Conservation (phyloP, 306 rosid species). For the Senna siamea region DNA sequence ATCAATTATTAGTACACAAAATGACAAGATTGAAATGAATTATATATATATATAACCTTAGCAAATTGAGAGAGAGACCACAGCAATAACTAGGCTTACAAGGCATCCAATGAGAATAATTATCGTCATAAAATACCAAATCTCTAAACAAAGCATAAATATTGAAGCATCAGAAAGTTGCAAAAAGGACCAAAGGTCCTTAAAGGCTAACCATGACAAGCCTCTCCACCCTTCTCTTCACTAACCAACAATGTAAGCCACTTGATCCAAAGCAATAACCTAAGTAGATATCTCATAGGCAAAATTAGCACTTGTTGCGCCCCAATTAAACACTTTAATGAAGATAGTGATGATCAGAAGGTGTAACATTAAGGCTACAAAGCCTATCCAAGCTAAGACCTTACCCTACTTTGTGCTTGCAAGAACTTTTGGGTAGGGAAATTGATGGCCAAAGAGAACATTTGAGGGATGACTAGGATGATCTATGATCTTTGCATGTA, state of each 20-base stretch:
- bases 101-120: conserved; percentile 91
- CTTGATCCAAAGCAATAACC: conserved; percentile 69
- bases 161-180: conserved; percentile 86
- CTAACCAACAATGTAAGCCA: conserved; percentile 70
- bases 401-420: conserved; percentile 82
- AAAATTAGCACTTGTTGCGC: conserved; percentile 71
- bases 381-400: conserved; percentile 84
- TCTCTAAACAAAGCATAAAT: conserved; percentile 84
- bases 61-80: conserved; percentile 97
- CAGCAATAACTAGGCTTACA: conserved; percentile 76
- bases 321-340: conserved; percentile 62
- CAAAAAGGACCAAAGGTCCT: conserved; percentile 76
- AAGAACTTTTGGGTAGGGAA: conserved; percentile 86
- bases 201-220: conserved; percentile 78
- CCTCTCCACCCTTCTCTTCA: conserved; percentile 85
- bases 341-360: conserved; percentile 51
- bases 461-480: conserved; percentile 84
- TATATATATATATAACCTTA: conserved; percentile 33
- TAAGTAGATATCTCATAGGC: conserved; percentile 73
- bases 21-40: no score
- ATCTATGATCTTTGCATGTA: conserved; percentile 91
- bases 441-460: conserved; percentile 77
- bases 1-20: no score
- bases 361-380: conserved; percentile 48
- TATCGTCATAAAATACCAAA: conserved; percentile 93